These are phyloP conservation scores for Pseudopyricularia javanii DNA, from an alignment of 2,329 filamentous ascomycete genomes.

Conservation along the genomic window DNA sequence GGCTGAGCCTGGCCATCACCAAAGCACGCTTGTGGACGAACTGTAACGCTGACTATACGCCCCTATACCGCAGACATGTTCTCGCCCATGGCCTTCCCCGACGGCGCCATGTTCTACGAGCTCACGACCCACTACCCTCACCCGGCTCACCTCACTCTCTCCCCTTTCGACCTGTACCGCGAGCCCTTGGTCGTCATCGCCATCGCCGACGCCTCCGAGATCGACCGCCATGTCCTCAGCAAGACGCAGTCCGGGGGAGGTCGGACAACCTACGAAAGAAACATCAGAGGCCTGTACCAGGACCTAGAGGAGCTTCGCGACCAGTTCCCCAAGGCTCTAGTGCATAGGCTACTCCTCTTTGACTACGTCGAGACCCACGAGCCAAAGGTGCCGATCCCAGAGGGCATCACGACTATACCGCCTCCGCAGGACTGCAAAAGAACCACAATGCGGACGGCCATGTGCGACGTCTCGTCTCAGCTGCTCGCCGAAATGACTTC, in stretches of 20 bases:
- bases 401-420: constrained; percentile 62
- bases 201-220: constrained; percentile 68
- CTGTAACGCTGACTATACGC: constrained; percentile 3
- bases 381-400: constrained; percentile 41
- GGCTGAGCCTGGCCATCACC: constrained; percentile 3
- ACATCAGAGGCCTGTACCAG: constrained; percentile 47
- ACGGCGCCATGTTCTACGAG: constrained; percentile 79
- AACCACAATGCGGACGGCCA: constrained; percentile 70
- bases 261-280: constrained; percentile 39
- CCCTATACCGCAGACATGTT: constrained; percentile 61
- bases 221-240: constrained; percentile 39
- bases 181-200: constrained; percentile 77
- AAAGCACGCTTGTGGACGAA: not conserved
- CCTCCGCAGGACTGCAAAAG: constrained; percentile 53
- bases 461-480: constrained; percentile 67
- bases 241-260: constrained; percentile 41
- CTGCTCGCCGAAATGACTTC: constrained; percentile 65
- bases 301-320: constrained; percentile 62
- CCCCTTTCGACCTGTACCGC: constrained; percentile 82
- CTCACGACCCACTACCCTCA: constrained; percentile 69
- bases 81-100: constrained; percentile 77
- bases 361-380: constrained; percentile 46
- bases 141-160: constrained; percentile 66
- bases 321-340: constrained; percentile 61
- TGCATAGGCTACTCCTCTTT: constrained; percentile 71